Conservation (phyloP, 2,329 filamentous ascomycete genomes). For the Cladobotryum protrusum region DNA sequence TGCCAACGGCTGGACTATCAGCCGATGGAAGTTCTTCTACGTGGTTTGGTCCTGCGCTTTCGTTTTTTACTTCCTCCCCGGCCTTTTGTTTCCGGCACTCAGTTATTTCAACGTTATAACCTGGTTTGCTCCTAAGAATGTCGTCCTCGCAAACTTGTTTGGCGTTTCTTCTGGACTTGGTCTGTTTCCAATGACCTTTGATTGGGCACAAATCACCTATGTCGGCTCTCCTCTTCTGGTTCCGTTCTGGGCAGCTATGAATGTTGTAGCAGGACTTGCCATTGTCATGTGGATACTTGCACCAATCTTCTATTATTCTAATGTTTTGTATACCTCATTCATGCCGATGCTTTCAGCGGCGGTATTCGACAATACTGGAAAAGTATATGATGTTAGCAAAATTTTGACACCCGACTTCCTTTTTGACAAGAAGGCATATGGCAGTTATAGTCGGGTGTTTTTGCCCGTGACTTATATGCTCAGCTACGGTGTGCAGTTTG, state of each 20-base stretch:
- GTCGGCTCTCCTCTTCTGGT: slow-evolving; percentile 80
- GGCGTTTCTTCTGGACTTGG: slow-evolving; percentile 80
- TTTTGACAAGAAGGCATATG: slow-evolving; percentile 71
- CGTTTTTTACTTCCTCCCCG: slow-evolving; percentile 78
- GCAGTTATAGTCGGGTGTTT: slow-evolving; percentile 77
- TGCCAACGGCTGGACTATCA: slow-evolving; percentile 77
- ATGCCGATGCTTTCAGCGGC: slow-evolving; percentile 80
- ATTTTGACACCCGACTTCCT: slow-evolving; percentile 73
- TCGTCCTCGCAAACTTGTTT: slow-evolving; percentile 82
- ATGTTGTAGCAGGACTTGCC: slow-evolving; percentile 73
- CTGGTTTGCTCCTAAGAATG: slow-evolving; percentile 80
- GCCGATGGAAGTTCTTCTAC: slow-evolving; percentile 79
- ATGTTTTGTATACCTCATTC: slow-evolving; percentile 73
- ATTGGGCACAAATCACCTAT: slow-evolving; percentile 86
- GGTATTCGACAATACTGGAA: slow-evolving; percentile 79
- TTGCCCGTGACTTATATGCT: slow-evolving; percentile 82
- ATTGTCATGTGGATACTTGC: slow-evolving; percentile 81
- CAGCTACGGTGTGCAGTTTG: slow-evolving; percentile 82
- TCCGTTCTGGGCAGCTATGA: slow-evolving; percentile 81
- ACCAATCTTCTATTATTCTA: slow-evolving; percentile 73
- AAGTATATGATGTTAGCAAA: slow-evolving; percentile 72
- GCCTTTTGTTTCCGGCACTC: slow-evolving; percentile 73
- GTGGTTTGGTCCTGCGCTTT: slow-evolving; percentile 65
- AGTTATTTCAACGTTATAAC: slow-evolving; percentile 87
- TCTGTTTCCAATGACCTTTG: slow-evolving; percentile 79